Evolutionary conservation across 2,329 filamentous ascomycete genomes (phyloP).

Genomic region (Chaetomium strumarium): DNA sequence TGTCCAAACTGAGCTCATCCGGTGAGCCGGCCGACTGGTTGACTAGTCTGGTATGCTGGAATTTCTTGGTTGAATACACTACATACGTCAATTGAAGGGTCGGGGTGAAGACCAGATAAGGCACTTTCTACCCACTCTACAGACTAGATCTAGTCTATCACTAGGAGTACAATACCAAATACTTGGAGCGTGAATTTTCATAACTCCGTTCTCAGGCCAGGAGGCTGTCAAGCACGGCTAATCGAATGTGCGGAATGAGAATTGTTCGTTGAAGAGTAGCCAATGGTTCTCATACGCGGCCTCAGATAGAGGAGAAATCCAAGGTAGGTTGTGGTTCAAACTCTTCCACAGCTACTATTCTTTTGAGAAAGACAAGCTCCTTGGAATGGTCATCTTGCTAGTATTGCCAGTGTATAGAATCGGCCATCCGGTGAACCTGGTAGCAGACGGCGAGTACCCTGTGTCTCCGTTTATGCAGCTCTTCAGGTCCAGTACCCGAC

Average conservation of each 20-base stretch:
- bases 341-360: neutral
- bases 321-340: neutral
- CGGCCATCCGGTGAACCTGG: neutral
- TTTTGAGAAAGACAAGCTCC: neutral
- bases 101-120: too few species aligned
- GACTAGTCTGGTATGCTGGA: neutral
- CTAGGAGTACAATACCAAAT: too few species aligned
- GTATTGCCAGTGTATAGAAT: too few species aligned
- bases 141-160: too few species aligned
- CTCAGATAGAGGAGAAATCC: neutral
- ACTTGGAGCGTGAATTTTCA: too few species aligned
- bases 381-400: too few species aligned
- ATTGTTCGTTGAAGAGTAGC: neutral
- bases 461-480: neutral
- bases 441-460: neutral
- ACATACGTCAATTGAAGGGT: too few species aligned
- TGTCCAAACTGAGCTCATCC: neutral
- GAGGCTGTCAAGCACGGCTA: neutral
- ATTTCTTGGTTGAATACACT: neutral
- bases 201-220: neutral
- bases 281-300: neutral
- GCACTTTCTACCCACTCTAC: too few species aligned
- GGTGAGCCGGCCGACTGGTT: neutral
- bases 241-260: neutral
- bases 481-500: neutral